These are phyloP conservation scores for Paramecium primaurelia DNA, from an alignment of 73 alveolate species.

Conservation along the genomic window DNA sequence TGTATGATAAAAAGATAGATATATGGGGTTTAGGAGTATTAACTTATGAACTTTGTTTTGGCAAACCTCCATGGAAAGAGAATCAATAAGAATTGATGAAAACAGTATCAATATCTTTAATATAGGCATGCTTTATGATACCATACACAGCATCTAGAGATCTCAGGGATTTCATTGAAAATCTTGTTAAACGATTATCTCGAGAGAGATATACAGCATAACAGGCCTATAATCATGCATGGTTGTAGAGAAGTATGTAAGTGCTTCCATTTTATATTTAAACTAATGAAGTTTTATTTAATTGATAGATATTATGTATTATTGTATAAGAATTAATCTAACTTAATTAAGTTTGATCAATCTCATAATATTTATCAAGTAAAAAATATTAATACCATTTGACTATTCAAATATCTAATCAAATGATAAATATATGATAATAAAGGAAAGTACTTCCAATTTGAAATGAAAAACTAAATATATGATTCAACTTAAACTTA, in stretches of 20 bases:
- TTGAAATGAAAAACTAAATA: too few species aligned
- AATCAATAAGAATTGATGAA: background rate
- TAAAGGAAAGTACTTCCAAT: too few species aligned
- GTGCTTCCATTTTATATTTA: background rate
- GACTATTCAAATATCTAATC: too few species aligned
- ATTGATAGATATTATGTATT: background rate
- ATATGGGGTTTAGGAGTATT: conserved; percentile 93
- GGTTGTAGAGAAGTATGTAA: background rate
- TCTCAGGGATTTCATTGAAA: background rate
- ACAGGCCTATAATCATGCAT: background rate
- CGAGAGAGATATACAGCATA: background rate
- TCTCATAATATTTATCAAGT: too few species aligned
- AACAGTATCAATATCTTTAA: background rate
- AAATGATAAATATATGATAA: too few species aligned
- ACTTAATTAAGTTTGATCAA: too few species aligned
- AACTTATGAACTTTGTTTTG: conserved; percentile 86
- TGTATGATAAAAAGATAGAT: conserved; percentile 84
- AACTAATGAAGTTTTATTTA: background rate
- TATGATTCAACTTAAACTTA: too few species aligned
- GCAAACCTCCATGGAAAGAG: conserved; percentile 76
- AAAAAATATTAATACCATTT: too few species aligned
- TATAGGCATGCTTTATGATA: background rate
- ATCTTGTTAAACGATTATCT: background rate
- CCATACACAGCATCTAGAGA: conserved; percentile 2
- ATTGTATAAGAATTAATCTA: background rate